phyloP scores from a whole-genome alignment of 164 flowering plant species.

The Kingdonia uniflora region DNA sequence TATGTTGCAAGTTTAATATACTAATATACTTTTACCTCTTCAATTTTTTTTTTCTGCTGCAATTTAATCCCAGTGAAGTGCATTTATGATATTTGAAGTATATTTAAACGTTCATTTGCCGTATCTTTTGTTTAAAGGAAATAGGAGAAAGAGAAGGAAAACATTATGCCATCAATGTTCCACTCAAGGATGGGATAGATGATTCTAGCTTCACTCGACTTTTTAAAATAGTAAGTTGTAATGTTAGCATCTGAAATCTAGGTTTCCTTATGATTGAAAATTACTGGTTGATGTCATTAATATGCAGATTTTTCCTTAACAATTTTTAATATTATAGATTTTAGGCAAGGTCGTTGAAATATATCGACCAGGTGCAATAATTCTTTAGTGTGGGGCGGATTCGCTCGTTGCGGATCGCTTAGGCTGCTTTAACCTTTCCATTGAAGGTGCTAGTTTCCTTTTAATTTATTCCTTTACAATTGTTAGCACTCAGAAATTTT shows the following conservation, averaged over 20 bases:
- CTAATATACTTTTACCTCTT: neutral
- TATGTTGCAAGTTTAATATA: too few species aligned
- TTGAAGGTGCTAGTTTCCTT: constrained; percentile 76
- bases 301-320: constrained; percentile 6
- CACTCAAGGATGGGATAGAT: constrained; percentile 96
- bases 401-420: constrained; percentile 96
- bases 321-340: constrained; percentile 35
- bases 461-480: constrained; percentile 21
- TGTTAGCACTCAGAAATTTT: neutral
- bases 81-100: too few species aligned
- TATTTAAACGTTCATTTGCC: neutral
- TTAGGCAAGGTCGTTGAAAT: constrained; percentile 91
- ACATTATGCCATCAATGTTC: constrained; percentile 91
- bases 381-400: constrained; percentile 99
- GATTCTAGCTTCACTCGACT: constrained; percentile 83
- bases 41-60: neutral
- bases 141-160: constrained; percentile 95
- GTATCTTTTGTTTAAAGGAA: constrained; percentile 46
- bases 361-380: constrained; percentile 83
- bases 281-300: constrained; percentile 8
- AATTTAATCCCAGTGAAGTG: neutral
- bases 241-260: neutral
- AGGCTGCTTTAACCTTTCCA: constrained; percentile 98
- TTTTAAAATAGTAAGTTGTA: constrained; percentile 70
- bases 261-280: neutral